phyloP scores from a whole-genome alignment of 2,329 filamentous ascomycete genomes.

The Aspergillus clavatus region DNA sequence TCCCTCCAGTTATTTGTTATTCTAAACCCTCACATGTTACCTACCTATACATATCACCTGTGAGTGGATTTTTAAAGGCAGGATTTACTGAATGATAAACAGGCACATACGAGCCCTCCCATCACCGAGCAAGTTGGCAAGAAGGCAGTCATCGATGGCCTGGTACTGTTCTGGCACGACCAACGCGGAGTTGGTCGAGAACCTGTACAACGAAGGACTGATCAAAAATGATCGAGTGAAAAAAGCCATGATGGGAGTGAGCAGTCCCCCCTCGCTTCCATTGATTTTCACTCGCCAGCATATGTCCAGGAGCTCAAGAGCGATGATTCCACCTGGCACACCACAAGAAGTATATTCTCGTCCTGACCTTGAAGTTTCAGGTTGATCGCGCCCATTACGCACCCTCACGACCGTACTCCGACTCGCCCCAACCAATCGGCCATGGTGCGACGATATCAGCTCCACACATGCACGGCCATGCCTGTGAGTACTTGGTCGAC shows the following conservation, averaged over 20 bases:
- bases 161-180: conserved; percentile 77
- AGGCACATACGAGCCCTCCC: neutral
- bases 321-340: neutral
- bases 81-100: conserved; percentile 9
- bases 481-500: conserved; percentile 58
- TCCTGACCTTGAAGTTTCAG: conserved; percentile 41
- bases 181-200: conserved; percentile 72
- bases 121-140: conserved; percentile 4
- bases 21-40: too few relatives aligned
- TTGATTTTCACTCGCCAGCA: neutral
- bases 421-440: conserved; percentile 66
- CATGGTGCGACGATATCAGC: conserved; percentile 65
- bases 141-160: conserved; percentile 59
- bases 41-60: too few relatives aligned
- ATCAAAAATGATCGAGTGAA: conserved; percentile 69
- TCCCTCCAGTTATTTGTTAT: too few relatives aligned
- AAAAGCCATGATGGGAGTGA: conserved; percentile 71
- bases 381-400: conserved; percentile 87
- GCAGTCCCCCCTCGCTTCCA: conserved; percentile 9
- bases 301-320: neutral
- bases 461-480: conserved; percentile 67
- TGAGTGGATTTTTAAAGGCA: neutral
- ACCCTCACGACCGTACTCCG: conserved; percentile 65
- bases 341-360: neutral
- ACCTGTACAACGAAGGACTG: conserved; percentile 66